Percentiles rank a stretch among this genome's conserved stretches.
Evolutionary conservation across 2,329 filamentous ascomycete species (phyloP).

Genomic region (Alternaria brassicicola): DNA sequence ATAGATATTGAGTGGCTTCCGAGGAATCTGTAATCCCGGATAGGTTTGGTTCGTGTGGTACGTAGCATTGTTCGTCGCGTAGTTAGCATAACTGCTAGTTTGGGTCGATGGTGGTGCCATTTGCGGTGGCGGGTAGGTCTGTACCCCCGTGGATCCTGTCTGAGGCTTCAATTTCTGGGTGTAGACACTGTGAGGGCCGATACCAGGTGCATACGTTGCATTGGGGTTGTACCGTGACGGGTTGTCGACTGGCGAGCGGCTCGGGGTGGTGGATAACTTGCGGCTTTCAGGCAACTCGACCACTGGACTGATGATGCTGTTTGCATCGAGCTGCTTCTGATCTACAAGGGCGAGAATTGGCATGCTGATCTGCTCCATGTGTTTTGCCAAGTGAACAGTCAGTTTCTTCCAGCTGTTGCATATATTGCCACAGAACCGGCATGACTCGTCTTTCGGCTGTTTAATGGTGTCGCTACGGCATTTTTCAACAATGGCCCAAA

Average conservation of each 20-base stretch:
- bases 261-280: constrained; percentile 39
- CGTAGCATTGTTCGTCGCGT: constrained; percentile 22
- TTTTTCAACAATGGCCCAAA: constrained; percentile 77
- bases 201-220: constrained; percentile 40
- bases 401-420: constrained; percentile 91
- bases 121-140: constrained; percentile 49
- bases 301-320: constrained; percentile 48
- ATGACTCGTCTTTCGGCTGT: constrained; percentile 76
- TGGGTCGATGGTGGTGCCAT: constrained; percentile 32
- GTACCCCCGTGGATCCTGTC: constrained; percentile 38
- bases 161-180: constrained; percentile 30
- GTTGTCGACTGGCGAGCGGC: constrained; percentile 40
- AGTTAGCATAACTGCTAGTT: constrained; percentile 30
- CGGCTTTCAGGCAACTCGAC: constrained; percentile 45
- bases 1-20: constrained; percentile 39
- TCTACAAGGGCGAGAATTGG: constrained; percentile 67
- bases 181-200: constrained; percentile 39
- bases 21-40: constrained; percentile 40
- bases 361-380: constrained; percentile 91
- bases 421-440: constrained; percentile 82
- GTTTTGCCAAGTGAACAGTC: constrained; percentile 89
- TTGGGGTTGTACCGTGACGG: constrained; percentile 39
- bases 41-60: constrained; percentile 42
- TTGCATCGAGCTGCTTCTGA: constrained; percentile 47
- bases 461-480: constrained; percentile 74